These are phyloP conservation scores for Populus tremula DNA, from an alignment of 345 rosid species.

Conservation along the genomic window DNA sequence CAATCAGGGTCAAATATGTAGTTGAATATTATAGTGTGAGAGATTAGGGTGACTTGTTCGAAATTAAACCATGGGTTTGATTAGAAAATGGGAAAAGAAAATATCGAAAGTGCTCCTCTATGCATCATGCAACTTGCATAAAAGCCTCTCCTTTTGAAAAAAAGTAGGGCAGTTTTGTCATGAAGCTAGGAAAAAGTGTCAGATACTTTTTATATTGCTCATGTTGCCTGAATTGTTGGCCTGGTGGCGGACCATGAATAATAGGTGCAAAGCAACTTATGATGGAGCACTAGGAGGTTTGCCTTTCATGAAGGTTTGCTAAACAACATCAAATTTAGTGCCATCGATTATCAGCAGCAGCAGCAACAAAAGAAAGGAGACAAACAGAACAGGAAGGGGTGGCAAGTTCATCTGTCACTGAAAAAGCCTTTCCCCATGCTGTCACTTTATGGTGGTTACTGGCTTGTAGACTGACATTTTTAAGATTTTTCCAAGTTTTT, in stretches of 20 bases:
- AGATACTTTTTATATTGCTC: conserved; percentile 20
- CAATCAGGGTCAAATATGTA: no score
- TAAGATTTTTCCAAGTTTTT: no score
- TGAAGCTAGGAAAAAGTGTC: conserved; percentile 7
- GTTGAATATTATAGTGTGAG: background rate
- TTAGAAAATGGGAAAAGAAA: conserved; percentile 27
- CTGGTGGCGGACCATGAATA: conserved; percentile 35
- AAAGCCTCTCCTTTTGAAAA: conserved; percentile 22
- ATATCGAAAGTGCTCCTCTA: conserved; percentile 33
- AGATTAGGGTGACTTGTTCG: conserved; percentile 9
- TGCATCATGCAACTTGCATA: conserved; percentile 35
- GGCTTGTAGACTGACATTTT: background rate
- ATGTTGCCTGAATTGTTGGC: conserved; percentile 36
- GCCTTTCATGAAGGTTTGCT: conserved; percentile 18
- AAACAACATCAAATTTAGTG: conserved; percentile 21
- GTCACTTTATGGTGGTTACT: conserved; percentile 1
- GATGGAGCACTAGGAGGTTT: conserved; percentile 23
- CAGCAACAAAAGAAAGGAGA: conserved; percentile 19
- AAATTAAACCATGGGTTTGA: conserved; percentile 5
- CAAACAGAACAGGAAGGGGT: conserved; percentile 11
- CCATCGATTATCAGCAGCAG: conserved; percentile 14
- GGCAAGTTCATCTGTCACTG: background rate
- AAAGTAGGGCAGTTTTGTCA: conserved; percentile 42
- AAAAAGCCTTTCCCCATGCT: background rate
- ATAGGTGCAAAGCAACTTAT: conserved; percentile 23